Evolutionary conservation across 345 rosid species (phyloP).

Genomic region (Aurinia saxatilis): DNA sequence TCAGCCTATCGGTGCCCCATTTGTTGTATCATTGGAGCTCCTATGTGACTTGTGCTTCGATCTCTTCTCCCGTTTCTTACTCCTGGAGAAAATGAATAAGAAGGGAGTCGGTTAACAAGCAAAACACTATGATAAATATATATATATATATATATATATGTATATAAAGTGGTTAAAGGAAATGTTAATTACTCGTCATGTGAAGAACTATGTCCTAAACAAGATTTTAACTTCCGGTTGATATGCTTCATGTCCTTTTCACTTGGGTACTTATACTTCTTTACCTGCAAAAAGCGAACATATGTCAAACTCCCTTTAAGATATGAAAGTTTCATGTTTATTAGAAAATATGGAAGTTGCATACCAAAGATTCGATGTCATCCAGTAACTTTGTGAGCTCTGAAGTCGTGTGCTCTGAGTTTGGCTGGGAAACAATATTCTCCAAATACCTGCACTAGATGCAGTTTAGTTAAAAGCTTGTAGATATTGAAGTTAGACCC

Average conservation of each 20-base stretch:
- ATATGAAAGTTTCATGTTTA: neutral
- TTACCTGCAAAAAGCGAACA: conserved; percentile 35
- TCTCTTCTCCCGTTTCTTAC: conserved; percentile 90
- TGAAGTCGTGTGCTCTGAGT: conserved; percentile 40
- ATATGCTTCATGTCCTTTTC: conserved; percentile 98
- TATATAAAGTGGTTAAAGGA: neutral
- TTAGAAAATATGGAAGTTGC: neutral
- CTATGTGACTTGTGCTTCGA: conserved; percentile 73
- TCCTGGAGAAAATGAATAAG: conserved; percentile 10
- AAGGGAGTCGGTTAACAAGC: neutral
- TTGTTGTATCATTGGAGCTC: conserved; percentile 41
- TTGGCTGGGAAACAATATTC: conserved; percentile 49
- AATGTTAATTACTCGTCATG: conserved; percentile 60
- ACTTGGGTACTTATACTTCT: conserved; percentile 61
- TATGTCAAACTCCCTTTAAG: neutral
- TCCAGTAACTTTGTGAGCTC: conserved; percentile 52
- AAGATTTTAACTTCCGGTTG: conserved; percentile 81
- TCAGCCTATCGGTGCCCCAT: conserved; percentile 9
- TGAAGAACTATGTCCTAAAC: conserved; percentile 81
- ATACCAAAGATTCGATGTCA: conserved; percentile 59
- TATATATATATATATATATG: neutral
- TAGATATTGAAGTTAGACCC: neutral
- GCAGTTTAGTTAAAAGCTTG: conserved; percentile 1
- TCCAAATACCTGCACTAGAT: conserved; percentile 47
- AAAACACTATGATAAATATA: neutral